Base-by-base conservation (phyloP, 2,329 filamentous ascomycete species). In the Dichotomopilus funicola region DNA sequence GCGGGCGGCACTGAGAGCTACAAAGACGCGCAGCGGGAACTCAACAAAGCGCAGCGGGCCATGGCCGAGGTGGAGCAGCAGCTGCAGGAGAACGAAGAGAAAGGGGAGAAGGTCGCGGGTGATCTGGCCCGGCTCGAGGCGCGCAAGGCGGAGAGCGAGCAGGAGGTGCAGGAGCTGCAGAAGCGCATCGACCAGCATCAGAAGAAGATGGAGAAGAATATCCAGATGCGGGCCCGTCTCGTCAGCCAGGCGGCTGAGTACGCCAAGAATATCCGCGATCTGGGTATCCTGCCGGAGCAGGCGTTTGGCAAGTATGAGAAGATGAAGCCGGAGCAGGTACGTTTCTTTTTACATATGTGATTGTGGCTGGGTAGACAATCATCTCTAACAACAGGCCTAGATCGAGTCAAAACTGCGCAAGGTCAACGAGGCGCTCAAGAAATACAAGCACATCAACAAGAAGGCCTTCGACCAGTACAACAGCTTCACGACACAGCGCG, bases 401-500 rank as follows among this genome's bases (percentile, higher is more conserved):
- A 82, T 83, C 57, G 75, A 76, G n/a, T 75, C 75, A 42, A 85
- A 86, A 55, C 82, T 97, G 31, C 91, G 94, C 73, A 95, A 91
- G 67, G 90, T 92, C 66, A 95, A 95, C 61, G 89, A 96, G 64
- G 85, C 88, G 0, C 78, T 97, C 53, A 97, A 97, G 75, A 96
- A 96, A 70, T 97, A 94, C 74, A 90, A 91, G 54, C 90, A 96
- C 66, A 91, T 99, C 74, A 99, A 99, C 81, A 99, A 97, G 75
- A 97, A 99, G 74, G 94, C 94, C 0, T 96, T 97, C 68, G 95
- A 99, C 72, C 94, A 99, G 71, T 99, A 97, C 76, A 95, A 92
- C 74, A 95, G 86, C 73, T 99, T 97, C 70, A 96, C 92, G 6
- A 88, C 86, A 50, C 90, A 96, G 72, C 87, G 95, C 55, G 91